These are phyloP conservation scores for Durotheca rogersii DNA, from an alignment of 495 filamentous ascomycete species.

Conservation along the genomic window DNA sequence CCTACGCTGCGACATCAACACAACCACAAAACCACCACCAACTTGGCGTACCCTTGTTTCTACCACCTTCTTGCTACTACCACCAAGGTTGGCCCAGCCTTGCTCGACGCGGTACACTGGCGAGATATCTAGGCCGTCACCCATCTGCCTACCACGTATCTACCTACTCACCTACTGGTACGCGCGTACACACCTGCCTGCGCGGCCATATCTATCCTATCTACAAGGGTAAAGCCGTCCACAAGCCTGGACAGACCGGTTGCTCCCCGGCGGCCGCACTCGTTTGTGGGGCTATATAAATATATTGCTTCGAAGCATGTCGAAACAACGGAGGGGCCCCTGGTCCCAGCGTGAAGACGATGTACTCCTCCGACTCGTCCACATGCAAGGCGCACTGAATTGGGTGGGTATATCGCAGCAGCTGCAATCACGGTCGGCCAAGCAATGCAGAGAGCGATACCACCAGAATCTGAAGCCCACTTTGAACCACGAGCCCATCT, in stretches of 20 bases:
- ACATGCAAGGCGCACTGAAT: constrained; percentile 76
- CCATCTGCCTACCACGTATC: not conserved
- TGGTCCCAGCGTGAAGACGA: constrained; percentile 85
- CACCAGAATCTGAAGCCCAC: constrained; percentile 93
- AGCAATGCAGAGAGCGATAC: constrained; percentile 94
- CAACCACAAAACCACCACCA: not conserved
- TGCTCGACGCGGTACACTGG: too few species aligned
- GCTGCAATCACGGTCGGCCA: constrained; percentile 78
- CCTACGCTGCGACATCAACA: not conserved
- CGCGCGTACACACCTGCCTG: too few species aligned
- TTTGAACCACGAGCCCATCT: constrained; percentile 89
- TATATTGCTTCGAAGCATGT: constrained; percentile 56
- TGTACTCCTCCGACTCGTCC: constrained; percentile 69
- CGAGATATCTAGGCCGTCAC: too few species aligned
- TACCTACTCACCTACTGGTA: too few species aligned
- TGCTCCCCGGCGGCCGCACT: not conserved
- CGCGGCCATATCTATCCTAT: too few species aligned
- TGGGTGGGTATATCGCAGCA: constrained; percentile 86
- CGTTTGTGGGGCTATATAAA: constrained; percentile 5
- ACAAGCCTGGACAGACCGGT: not conserved
- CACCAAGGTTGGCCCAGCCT: too few species aligned
- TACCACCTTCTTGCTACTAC: too few species aligned
- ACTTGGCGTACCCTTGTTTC: too few species aligned
- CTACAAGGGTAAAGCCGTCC: too few species aligned
- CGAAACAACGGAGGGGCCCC: constrained; percentile 61